phyloP scores from a whole-genome alignment of 208 protist species.

The Dictyostelium gargantuum region DNA sequence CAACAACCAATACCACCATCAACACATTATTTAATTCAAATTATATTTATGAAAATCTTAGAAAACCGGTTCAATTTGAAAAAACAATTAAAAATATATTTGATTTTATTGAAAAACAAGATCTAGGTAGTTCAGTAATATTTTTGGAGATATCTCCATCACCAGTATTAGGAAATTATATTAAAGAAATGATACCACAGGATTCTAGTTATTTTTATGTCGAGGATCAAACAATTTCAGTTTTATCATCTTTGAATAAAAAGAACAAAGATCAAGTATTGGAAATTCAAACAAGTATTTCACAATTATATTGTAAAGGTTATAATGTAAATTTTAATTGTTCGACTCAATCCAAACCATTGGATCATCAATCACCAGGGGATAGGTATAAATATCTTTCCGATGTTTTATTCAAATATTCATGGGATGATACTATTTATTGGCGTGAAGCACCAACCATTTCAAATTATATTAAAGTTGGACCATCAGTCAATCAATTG shows the following conservation, averaged over 20 bases:
- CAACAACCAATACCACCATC: background rate
- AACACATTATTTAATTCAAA: background rate
- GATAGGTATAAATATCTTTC: background rate
- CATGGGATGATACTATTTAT: background rate
- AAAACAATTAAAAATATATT: background rate
- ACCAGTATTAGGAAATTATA: background rate
- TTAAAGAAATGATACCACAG: background rate
- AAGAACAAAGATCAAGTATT: background rate
- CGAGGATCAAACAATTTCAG: background rate
- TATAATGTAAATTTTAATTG: background rate
- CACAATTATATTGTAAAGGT: background rate
- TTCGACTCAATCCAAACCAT: background rate
- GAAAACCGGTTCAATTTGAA: background rate
- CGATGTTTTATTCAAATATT: background rate
- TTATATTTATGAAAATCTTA: background rate
- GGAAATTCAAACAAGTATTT: background rate
- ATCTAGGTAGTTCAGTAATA: background rate
- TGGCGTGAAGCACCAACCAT: background rate
- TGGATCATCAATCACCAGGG: background rate
- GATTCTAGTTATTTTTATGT: background rate
- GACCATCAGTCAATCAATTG: background rate
- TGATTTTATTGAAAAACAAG: background rate
- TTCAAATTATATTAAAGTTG: background rate
- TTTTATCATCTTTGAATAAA: background rate
- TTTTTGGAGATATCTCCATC: constrained; percentile 36